Percentiles rank a stretch among this genome's conserved stretches.
These are phyloP conservation scores for Penstemon barbatus DNA, from an alignment of 257 asterid species.

Conservation along the genomic window DNA sequence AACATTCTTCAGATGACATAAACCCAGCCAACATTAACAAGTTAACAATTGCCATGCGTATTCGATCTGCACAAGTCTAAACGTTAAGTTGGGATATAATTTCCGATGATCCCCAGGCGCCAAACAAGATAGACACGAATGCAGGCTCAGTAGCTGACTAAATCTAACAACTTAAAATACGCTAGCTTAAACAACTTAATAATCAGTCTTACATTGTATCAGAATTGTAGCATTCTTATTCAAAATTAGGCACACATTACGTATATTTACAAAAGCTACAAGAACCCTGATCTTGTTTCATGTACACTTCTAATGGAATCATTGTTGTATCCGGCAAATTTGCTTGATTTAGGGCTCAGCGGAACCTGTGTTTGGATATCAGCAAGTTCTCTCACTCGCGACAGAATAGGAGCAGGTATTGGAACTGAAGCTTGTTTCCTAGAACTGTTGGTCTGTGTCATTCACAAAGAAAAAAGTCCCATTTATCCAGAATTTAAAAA, in stretches of 20 bases:
- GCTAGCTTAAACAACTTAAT: conserved; percentile 1
- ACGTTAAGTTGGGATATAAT: too few relatives aligned
- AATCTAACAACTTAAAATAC: conserved; percentile 7
- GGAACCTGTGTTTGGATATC: conserved; percentile 58
- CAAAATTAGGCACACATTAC: conserved; percentile 16
- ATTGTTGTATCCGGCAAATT: conserved; percentile 35
- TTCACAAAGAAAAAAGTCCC: conserved; percentile 10
- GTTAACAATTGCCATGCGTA: too few relatives aligned
- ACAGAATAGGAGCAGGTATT: conserved; percentile 75
- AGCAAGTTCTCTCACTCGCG: conserved; percentile 85
- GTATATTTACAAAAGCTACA: conserved; percentile 42
- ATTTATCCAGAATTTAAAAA: too few relatives aligned
- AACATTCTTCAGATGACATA: too few relatives aligned
- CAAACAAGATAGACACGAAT: conserved; percentile 1
- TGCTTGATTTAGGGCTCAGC: conserved; percentile 48
- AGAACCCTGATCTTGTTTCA: conserved; percentile 47
- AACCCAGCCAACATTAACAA: too few relatives aligned
- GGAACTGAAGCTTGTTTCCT: conserved; percentile 70
- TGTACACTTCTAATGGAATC: conserved; percentile 34
- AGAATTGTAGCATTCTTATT: conserved; percentile 23
- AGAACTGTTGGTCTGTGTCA: conserved; percentile 50
- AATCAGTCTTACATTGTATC: conserved; percentile 27
- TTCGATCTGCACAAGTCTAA: too few relatives aligned
- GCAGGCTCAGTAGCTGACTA: background rate
- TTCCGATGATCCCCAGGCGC: background rate